Evolutionary conservation across 176 grass and related monocot genomes (phyloP).

Genomic region (Oropetium thomaeum): DNA sequence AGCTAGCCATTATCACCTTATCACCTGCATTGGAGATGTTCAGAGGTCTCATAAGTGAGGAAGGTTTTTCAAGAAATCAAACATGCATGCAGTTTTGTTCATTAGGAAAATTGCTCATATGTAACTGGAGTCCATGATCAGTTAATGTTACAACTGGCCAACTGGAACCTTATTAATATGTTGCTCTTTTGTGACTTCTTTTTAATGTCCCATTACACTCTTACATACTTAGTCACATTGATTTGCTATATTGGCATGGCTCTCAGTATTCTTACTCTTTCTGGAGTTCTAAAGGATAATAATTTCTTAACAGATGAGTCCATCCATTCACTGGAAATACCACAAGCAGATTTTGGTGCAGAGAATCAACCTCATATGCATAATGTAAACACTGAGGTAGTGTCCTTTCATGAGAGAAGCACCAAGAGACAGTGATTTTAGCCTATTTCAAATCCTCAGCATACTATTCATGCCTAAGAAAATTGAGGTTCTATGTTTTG

Average conservation of each 20-base stretch:
- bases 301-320: conserved; percentile 39
- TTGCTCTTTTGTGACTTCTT: not conserved
- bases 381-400: conserved; percentile 45
- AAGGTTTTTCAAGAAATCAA: not conserved
- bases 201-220: conserved; percentile 1
- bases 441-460: conserved; percentile 9
- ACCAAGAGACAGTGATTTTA: not conserved
- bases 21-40: conserved; percentile 21
- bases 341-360: conserved; percentile 15
- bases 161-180: conserved; percentile 4
- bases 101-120: not conserved
- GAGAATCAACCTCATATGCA: conserved; percentile 32
- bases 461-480: conserved; percentile 3
- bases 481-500: conserved; percentile 1
- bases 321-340: conserved; percentile 15
- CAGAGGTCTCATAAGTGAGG: not conserved
- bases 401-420: conserved; percentile 13
- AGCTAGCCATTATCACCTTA: not conserved
- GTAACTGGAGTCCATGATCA: not conserved
- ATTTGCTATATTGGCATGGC: not conserved
- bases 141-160: not conserved
- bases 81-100: not conserved
- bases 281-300: conserved; percentile 31
- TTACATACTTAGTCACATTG: conserved; percentile 11
- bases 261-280: conserved; percentile 6